phyloP scores from a whole-genome alignment of 495 filamentous ascomycete species.

The Delitschia confertaspora region DNA sequence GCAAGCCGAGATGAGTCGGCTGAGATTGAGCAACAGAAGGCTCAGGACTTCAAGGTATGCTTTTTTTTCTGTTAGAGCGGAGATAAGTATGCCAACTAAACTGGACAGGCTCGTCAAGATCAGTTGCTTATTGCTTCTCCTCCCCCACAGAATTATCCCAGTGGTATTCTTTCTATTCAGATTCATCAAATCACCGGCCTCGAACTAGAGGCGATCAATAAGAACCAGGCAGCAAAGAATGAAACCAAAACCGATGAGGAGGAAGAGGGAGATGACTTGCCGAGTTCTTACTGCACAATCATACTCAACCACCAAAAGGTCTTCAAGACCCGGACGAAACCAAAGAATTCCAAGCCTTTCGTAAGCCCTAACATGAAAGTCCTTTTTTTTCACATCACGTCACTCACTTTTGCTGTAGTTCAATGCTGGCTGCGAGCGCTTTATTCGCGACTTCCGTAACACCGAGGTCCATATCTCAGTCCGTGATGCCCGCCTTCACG shows the following conservation, averaged over 20 bases:
- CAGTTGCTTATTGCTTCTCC: conserved; percentile 50
- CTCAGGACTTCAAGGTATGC: conserved; percentile 47
- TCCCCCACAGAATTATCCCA: conserved; percentile 47
- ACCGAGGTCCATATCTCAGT: conserved; percentile 57
- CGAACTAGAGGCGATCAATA: conserved; percentile 47
- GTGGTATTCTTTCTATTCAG: conserved; percentile 58
- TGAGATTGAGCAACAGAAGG: conserved; percentile 54
- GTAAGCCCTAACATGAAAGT: neutral
- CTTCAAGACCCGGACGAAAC: conserved; percentile 63
- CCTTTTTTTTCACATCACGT: neutral
- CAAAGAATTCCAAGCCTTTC: conserved; percentile 67
- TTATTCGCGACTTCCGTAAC: conserved; percentile 57
- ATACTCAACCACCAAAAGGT: conserved; percentile 63
- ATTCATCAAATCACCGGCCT: conserved; percentile 67
- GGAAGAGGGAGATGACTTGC: conserved; percentile 52
- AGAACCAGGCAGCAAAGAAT: conserved; percentile 36
- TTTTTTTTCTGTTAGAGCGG: neutral
- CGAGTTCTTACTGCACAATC: conserved; percentile 59
- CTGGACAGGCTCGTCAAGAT: conserved; percentile 24
- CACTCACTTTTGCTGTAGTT: conserved; percentile 35
- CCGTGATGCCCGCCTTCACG: conserved; percentile 54
- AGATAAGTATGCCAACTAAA: conserved; percentile 7
- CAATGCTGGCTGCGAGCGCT: conserved; percentile 65
- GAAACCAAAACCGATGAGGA: conserved; percentile 46
- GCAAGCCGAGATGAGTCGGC: conserved; percentile 45